Evolutionary conservation across 176 grass and related monocot genomes (phyloP).

Genomic region (Aegilops sharonensis): DNA sequence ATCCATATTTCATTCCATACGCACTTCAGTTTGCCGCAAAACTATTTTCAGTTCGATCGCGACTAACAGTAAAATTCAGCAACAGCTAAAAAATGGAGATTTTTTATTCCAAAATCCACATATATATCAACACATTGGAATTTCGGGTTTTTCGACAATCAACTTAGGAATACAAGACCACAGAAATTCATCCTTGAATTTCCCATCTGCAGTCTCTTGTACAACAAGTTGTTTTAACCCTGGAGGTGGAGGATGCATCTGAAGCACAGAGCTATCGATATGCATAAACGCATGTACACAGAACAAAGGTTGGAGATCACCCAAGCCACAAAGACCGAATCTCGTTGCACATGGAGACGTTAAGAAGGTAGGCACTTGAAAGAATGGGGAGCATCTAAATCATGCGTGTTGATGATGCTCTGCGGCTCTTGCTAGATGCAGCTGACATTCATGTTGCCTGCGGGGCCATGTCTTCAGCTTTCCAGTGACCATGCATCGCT

Average conservation of each 20-base stretch:
- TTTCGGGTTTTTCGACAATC: neutral
- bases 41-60: neutral
- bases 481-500: conserved; percentile 49
- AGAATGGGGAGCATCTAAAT: conserved; percentile 1
- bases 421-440: neutral
- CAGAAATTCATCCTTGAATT: conserved; percentile 56
- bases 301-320: conserved; percentile 4
- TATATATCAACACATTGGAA: conserved; percentile 22
- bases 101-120: neutral
- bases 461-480: conserved; percentile 25
- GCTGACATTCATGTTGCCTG: neutral
- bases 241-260: conserved; percentile 23
- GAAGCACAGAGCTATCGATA: conserved; percentile 41
- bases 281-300: conserved; percentile 43
- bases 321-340: conserved; percentile 20
- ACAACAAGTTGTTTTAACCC: conserved; percentile 6
- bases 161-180: neutral
- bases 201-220: neutral
- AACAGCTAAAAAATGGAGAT: neutral
- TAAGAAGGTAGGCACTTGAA: neutral
- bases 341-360: neutral
- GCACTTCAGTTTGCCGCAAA: neutral
- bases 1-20: neutral
- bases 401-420: conserved; percentile 22
- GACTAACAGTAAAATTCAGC: neutral